Percentiles rank a stretch among this genome's conserved stretches.
These are phyloP conservation scores for Cyanidioschyzon merolae DNA, from an alignment of 23 red algal species.

Conservation along the genomic window DNA sequence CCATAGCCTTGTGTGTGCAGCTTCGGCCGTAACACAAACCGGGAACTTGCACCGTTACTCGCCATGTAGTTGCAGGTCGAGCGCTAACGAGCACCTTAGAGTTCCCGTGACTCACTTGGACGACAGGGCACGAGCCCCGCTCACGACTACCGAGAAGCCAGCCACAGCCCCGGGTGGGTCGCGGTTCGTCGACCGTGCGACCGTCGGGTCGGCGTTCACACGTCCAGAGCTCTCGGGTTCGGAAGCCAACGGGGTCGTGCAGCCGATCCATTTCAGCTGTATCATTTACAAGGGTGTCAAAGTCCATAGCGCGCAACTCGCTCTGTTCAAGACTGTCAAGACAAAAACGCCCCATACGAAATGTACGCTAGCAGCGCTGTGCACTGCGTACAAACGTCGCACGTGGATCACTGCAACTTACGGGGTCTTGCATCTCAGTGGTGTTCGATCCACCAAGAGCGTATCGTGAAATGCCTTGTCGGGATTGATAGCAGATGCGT, in stretches of 20 bases:
- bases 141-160: background rate
- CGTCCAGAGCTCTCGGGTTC: background rate
- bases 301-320: too few relatives aligned
- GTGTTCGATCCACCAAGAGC: too few relatives aligned
- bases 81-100: background rate
- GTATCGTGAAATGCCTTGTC: too few relatives aligned
- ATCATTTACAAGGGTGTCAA: background rate
- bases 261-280: background rate
- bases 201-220: background rate
- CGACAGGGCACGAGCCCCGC: background rate
- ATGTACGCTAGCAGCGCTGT: too few relatives aligned
- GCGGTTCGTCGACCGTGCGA: background rate
- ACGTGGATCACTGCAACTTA: too few relatives aligned
- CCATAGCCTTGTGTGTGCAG: background rate
- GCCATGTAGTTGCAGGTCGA: background rate
- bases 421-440: too few relatives aligned
- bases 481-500: too few relatives aligned
- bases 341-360: too few relatives aligned
- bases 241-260: background rate
- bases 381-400: too few relatives aligned
- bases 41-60: background rate
- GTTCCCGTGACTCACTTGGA: background rate
- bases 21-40: background rate
- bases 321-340: too few relatives aligned
- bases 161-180: background rate